These are phyloP conservation scores for Phylloporus arenicola DNA, from an alignment of 768 basidiomycete genomes.

Conservation along the genomic window DNA sequence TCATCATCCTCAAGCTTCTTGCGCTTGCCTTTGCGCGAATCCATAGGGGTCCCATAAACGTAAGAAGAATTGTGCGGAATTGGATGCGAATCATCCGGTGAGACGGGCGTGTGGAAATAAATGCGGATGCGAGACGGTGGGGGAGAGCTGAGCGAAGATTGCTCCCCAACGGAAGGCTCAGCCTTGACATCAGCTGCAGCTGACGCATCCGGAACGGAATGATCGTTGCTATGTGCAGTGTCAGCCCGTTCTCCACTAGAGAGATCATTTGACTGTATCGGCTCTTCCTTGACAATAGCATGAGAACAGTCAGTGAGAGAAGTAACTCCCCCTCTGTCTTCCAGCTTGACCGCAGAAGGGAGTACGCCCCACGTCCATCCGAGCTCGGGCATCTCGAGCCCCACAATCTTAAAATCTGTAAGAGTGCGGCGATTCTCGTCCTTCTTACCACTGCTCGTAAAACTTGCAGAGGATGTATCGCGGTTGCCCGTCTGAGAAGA, in stretches of 20 bases:
- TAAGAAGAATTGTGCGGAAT: slow-evolving; percentile 57
- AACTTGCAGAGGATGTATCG: slow-evolving; percentile 45
- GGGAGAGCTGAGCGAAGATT: slow-evolving; percentile 34
- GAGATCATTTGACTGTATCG: slow-evolving; percentile 20
- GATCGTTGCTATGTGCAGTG: slow-evolving; percentile 16
- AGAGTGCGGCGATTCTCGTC: slow-evolving; percentile 88
- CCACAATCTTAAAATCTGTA: slow-evolving; percentile 97
- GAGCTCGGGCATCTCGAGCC: slow-evolving; percentile 76
- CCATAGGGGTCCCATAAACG: slow-evolving; percentile 41
- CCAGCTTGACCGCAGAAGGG: slow-evolving; percentile 35
- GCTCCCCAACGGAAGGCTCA: slow-evolving; percentile 25
- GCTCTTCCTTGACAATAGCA: slow-evolving; percentile 30
- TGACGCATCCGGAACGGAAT: slow-evolving; percentile 23
- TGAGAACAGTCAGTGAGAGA: slow-evolving; percentile 30
- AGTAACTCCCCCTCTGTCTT: slow-evolving; percentile 33
- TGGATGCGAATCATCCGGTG: slow-evolving; percentile 73
- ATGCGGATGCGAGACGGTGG: slow-evolving; percentile 82
- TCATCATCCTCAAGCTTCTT: slow-evolving; percentile 90
- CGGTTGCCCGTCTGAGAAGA: slow-evolving; percentile 38
- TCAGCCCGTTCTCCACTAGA: slow-evolving; percentile 18
- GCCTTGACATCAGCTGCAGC: slow-evolving; percentile 29
- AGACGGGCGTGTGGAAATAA: slow-evolving; percentile 87
- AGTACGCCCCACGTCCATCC: slow-evolving; percentile 83
- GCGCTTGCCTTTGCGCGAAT: slow-evolving; percentile 73
- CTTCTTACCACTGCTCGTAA: slow-evolving; percentile 61